Evolutionary conservation across 2,329 filamentous ascomycete species (phyloP).

Genomic region (Fusarium concolor): DNA sequence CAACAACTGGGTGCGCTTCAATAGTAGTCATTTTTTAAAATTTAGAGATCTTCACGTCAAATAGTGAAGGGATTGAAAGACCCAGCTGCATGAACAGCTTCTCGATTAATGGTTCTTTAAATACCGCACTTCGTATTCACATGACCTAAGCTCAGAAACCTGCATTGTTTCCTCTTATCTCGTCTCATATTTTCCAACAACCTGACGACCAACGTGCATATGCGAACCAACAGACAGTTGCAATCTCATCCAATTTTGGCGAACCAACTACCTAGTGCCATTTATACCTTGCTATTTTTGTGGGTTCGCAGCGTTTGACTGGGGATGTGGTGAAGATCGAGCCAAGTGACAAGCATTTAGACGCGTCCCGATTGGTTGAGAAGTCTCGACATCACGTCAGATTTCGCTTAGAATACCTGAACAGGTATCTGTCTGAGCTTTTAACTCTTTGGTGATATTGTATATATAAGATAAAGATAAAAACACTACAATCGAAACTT

Average conservation of each 20-base stretch:
- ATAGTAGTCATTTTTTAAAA: constrained; percentile 13
- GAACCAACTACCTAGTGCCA: not conserved
- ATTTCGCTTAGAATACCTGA: not conserved
- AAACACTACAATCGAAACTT: too few species aligned
- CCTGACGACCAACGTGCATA: constrained; percentile 7
- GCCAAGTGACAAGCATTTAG: not conserved
- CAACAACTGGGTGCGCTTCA: constrained; percentile 12
- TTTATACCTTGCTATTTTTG: not conserved
- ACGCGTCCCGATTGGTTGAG: not conserved
- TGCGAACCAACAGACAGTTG: not conserved
- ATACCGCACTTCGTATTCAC: constrained; percentile 4
- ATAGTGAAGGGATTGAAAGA: not conserved
- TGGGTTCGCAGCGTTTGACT: too few species aligned
- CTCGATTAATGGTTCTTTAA: not conserved
- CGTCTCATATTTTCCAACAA: not conserved
- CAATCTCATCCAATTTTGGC: too few species aligned
- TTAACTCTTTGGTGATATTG: too few species aligned
- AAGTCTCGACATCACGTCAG: too few species aligned
- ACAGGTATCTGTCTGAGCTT: not conserved
- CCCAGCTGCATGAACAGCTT: not conserved
- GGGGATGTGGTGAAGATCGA: not conserved
- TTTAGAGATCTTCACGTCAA: not conserved
- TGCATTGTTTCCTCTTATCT: constrained; percentile 22
- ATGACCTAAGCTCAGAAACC: not conserved
- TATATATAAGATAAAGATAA: too few species aligned